Conservation (phyloP, 257 asterid species). For the Solanum acaule region DNA sequence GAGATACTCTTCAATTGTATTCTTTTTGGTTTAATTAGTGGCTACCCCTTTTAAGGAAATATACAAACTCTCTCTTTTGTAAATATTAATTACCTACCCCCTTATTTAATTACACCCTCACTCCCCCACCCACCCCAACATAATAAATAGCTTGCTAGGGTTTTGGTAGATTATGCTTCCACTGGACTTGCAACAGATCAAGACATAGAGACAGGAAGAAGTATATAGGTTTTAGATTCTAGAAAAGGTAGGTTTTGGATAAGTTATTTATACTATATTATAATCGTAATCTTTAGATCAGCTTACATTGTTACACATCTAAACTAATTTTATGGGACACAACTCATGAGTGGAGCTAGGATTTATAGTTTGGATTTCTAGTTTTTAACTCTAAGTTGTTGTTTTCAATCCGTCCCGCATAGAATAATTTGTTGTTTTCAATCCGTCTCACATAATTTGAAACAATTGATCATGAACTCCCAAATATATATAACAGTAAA, state of each 20-base stretch:
- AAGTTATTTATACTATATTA: neutral
- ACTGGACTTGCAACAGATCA: neutral
- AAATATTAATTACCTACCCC: neutral
- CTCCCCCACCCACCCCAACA: neutral
- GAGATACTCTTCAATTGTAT: constrained; percentile 3
- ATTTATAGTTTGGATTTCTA: too few species aligned
- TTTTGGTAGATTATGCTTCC: neutral
- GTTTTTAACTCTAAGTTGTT: neutral
- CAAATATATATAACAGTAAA: neutral
- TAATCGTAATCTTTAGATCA: accelerated
- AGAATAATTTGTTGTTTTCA: neutral
- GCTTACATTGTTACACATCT: neutral
- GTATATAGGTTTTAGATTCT: neutral
- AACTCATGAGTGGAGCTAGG: neutral
- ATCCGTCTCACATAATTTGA: neutral
- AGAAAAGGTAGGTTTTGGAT: neutral
- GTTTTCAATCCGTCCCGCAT: neutral
- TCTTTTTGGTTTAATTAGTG: constrained; percentile 10
- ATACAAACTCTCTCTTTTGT: neutral
- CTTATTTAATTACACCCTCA: neutral
- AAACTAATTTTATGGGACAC: neutral
- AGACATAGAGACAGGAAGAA: neutral
- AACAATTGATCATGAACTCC: constrained; percentile 11
- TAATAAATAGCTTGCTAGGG: neutral
- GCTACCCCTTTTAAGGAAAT: neutral